Evolutionary conservation across 2,329 filamentous ascomycete species (phyloP).

Genomic region (Triangularia verruculosa): DNA sequence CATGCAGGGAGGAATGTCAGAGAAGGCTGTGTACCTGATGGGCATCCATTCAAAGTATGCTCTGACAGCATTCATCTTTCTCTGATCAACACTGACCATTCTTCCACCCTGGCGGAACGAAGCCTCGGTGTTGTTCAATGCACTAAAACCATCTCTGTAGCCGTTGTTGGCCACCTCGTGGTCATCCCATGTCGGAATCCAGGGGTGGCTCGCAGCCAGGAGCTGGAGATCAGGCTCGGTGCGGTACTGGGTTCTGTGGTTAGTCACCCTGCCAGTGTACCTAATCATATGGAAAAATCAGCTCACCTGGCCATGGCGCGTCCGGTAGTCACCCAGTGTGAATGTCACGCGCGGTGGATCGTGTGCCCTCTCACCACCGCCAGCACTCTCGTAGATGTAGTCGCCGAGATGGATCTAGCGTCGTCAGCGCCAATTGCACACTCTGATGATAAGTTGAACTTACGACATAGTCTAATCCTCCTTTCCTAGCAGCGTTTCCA

Average conservation of each 20-base stretch:
- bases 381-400: conserved; percentile 48
- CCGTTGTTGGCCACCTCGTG: conserved; percentile 57
- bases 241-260: conserved; percentile 48
- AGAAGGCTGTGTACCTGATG: not conserved
- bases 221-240: conserved; percentile 56
- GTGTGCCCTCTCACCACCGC: conserved; percentile 44
- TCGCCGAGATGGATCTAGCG: conserved; percentile 51
- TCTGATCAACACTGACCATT: conserved; percentile 63
- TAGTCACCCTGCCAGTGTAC: not conserved
- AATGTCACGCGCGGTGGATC: conserved; percentile 29
- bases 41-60: conserved; percentile 63
- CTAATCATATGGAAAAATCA: too few species aligned
- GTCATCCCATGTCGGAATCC: conserved; percentile 65
- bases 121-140: conserved; percentile 64
- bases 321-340: conserved; percentile 57
- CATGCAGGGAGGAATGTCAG: not conserved
- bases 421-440: not conserved
- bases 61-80: conserved; percentile 70
- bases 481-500: conserved; percentile 57
- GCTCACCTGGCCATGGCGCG: conserved; percentile 17
- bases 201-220: conserved; percentile 54
- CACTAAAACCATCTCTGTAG: conserved; percentile 59
- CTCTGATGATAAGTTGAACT: too few species aligned
- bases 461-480: conserved; percentile 57
- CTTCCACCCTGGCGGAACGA: conserved; percentile 57